These are phyloP conservation scores for Chalciporus piperatus DNA, from an alignment of 768 basidiomycete genomes.

Conservation along the genomic window DNA sequence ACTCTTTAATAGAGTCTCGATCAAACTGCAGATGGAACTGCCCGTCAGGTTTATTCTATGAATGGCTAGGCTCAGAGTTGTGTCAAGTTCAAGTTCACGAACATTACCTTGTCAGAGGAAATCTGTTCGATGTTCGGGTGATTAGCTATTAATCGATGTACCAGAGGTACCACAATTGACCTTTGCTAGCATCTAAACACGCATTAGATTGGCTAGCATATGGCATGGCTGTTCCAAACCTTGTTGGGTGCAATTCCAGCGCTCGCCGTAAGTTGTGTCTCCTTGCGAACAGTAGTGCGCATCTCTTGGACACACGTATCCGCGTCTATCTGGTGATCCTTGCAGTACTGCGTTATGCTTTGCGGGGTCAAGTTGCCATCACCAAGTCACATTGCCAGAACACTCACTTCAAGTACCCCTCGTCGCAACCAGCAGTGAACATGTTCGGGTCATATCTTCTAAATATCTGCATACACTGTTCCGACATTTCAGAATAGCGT, in stretches of 20 bases:
- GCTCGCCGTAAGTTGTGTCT: slow-evolving; percentile 86
- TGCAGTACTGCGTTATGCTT: slow-evolving; percentile 81
- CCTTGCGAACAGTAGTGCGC: slow-evolving; percentile 65
- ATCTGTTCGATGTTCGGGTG: slow-evolving; percentile 48
- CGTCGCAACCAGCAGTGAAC: slow-evolving; percentile 78
- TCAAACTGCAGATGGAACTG: slow-evolving; percentile 79
- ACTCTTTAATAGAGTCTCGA: slow-evolving; percentile 57
- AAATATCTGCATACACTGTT: slow-evolving; percentile 66
- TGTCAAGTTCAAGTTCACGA: neutral
- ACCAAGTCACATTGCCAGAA: neutral
- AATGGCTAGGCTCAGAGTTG: neutral
- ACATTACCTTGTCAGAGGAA: slow-evolving; percentile 79
- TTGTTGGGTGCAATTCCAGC: slow-evolving; percentile 96
- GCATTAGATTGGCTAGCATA: slow-evolving; percentile 14
- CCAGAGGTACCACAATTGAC: slow-evolving; percentile 35
- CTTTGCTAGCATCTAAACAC: slow-evolving; percentile 82
- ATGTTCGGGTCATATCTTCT: slow-evolving; percentile 74
- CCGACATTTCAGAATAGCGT: slow-evolving; percentile 69
- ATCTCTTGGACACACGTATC: slow-evolving; percentile 79
- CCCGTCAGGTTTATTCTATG: slow-evolving; percentile 90
- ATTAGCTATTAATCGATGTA: slow-evolving; percentile 1
- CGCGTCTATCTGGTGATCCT: slow-evolving; percentile 57
- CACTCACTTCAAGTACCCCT: slow-evolving; percentile 85
- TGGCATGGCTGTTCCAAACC: slow-evolving; percentile 43
- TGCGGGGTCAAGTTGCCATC: slow-evolving; percentile 27